Conservation (phyloP, 2,329 filamentous ascomycete genomes). For the Clonostachys rhizophaga region DNA sequence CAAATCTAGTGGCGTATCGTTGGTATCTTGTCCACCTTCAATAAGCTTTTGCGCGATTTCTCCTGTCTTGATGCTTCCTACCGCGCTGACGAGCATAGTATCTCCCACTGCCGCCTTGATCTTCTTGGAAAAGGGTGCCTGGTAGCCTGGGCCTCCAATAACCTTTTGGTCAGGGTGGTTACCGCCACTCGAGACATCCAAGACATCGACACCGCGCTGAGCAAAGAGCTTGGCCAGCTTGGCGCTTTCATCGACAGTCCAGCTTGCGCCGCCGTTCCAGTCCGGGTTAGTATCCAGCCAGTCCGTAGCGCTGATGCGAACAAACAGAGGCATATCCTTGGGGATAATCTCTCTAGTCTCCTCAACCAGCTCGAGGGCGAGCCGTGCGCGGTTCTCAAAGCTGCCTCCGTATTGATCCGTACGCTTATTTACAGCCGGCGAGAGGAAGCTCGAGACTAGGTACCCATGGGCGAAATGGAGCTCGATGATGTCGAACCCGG, state of each 20-base stretch:
- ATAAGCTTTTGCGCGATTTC: conserved; percentile 42
- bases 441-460: conserved; percentile 65
- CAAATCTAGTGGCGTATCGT: conserved; percentile 40
- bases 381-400: conserved; percentile 66
- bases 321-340: conserved; percentile 63
- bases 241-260: conserved; percentile 62
- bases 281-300: conserved; percentile 62
- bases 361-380: conserved; percentile 65
- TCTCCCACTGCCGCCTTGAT: conserved; percentile 70
- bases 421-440: conserved; percentile 64
- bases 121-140: conserved; percentile 63
- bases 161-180: conserved; percentile 56
- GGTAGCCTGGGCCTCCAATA: conserved; percentile 58
- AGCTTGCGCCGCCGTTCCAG: conserved; percentile 48
- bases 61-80: conserved; percentile 41
- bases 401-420: conserved; percentile 64
- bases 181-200: conserved; percentile 70
- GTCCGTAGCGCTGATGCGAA: conserved; percentile 70
- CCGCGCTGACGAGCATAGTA: conserved; percentile 37
- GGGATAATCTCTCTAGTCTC: conserved; percentile 59
- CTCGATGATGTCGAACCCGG: conserved; percentile 65
- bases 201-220: conserved; percentile 64
- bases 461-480: conserved; percentile 81
- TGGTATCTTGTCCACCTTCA: conserved; percentile 16
- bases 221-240: conserved; percentile 60